A percentile compares a stretch with the other conserved stretches of the same genome.
These are phyloP conservation scores for Geranium incanum DNA, from an alignment of 441 rosid genomes.

Conservation along the genomic window DNA sequence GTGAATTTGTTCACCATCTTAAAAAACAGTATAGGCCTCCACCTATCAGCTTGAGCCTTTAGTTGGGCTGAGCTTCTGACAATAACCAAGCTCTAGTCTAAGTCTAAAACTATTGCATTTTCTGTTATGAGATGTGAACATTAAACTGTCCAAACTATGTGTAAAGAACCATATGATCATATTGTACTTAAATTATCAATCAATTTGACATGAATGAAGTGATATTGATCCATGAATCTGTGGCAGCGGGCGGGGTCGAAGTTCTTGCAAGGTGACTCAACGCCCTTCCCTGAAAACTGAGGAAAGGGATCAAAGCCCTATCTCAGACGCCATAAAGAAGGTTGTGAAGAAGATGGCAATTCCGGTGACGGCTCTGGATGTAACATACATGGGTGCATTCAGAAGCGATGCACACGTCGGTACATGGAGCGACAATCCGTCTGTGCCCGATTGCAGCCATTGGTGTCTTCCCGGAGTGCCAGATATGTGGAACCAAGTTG, in stretches of 20 bases:
- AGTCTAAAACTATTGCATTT: no score
- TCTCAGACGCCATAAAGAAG: constrained; percentile 38
- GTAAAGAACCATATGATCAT: neutral
- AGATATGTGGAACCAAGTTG: constrained; percentile 52
- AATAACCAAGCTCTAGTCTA: no score
- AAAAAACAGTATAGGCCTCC: no score
- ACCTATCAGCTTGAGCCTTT: no score
- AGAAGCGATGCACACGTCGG: constrained; percentile 62
- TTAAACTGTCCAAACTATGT: no score
- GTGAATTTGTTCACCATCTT: no score
- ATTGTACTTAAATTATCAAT: neutral
- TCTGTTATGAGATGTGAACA: no score
- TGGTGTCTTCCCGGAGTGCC: constrained; percentile 73
- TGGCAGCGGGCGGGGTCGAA: constrained; percentile 33
- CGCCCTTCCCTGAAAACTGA: constrained; percentile 35
- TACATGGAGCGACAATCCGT: constrained; percentile 48
- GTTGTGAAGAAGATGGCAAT: constrained; percentile 30
- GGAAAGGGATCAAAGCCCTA: constrained; percentile 37
- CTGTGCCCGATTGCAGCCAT: constrained; percentile 60
- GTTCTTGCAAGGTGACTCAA: constrained; percentile 49
- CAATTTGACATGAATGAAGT: neutral
- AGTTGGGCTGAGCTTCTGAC: no score
- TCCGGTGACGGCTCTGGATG: constrained; percentile 45
- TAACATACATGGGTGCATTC: constrained; percentile 56
- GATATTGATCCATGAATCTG: constrained; percentile 10